These are phyloP conservation scores for Fusarium musae DNA, from an alignment of 2,329 filamentous ascomycete genomes.

Conservation along the genomic window DNA sequence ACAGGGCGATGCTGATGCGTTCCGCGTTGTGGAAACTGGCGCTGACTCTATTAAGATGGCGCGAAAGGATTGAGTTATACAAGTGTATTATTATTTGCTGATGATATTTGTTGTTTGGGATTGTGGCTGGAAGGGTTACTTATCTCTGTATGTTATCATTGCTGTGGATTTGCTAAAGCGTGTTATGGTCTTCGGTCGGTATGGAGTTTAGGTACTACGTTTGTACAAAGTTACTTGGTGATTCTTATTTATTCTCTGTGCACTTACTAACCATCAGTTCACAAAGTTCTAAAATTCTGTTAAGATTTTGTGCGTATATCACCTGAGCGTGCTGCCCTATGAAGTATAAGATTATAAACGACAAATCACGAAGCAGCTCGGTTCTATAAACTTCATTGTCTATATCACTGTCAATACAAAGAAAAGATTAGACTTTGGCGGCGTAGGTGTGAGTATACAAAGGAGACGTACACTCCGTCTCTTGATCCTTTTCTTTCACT, in stretches of 20 bases:
- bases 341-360: not conserved
- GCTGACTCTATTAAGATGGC: conserved; percentile 62
- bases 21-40: conserved; percentile 83
- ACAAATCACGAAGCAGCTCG: not conserved
- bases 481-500: not conserved
- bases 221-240: not conserved
- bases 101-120: not conserved
- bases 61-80: conserved; percentile 28
- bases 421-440: not conserved
- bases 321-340: not conserved
- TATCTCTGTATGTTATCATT: not conserved
- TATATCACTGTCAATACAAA: fast-evolving
- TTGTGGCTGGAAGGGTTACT: not conserved
- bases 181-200: not conserved
- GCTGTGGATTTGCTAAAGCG: conserved; percentile 5
- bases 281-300: not conserved
- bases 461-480: not conserved
- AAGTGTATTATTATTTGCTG: not conserved
- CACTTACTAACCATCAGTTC: fast-evolving
- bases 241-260: too few relatives aligned
- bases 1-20: conserved; percentile 75
- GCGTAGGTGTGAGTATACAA: not conserved
- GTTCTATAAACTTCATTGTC: not conserved
- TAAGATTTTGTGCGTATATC: not conserved
- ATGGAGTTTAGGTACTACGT: not conserved